phyloP scores from a whole-genome alignment of 169 alveolate species.

The Eimeria falciformis region DNA sequence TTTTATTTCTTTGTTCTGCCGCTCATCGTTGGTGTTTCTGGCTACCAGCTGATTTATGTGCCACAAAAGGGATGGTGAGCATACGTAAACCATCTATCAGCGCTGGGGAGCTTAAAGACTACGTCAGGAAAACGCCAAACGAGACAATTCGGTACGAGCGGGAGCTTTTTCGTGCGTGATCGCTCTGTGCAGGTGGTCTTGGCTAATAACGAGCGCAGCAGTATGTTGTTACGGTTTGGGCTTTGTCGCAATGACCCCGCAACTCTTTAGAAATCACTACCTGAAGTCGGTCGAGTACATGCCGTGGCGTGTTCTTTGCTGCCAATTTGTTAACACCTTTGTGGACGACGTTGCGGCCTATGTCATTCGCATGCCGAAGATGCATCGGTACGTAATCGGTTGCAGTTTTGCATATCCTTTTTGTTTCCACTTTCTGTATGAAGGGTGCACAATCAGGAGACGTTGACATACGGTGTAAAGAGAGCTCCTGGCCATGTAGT shows the following conservation, averaged over 20 bases:
- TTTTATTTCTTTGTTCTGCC: conserved; percentile 17
- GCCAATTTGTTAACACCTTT: conserved; percentile 91
- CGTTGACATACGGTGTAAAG: no score
- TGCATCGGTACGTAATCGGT: conserved; percentile 86
- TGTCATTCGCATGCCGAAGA: conserved; percentile 94
- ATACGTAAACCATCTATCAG: not conserved
- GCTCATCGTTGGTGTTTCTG: conserved; percentile 49
- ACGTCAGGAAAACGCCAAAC: no score
- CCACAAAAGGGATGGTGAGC: conserved; percentile 63
- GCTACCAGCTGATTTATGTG: conserved; percentile 62
- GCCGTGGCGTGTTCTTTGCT: conserved; percentile 98
- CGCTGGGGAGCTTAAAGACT: no score
- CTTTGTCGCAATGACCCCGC: conserved; percentile 86
- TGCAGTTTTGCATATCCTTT: no score
- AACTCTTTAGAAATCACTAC: conserved; percentile 98
- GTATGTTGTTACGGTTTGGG: conserved; percentile 81
- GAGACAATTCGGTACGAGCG: no score
- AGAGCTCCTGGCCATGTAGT: no score
- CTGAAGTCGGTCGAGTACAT: conserved; percentile 98
- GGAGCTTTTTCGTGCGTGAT: no score
- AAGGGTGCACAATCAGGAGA: no score
- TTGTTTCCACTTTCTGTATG: conserved; percentile 81
- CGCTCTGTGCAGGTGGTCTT: conserved; percentile 59
- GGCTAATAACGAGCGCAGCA: conserved; percentile 69
- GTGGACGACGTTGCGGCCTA: conserved; percentile 96